phyloP scores from a whole-genome alignment of 192 early-diverging fungal species.

The Coemansia sp. region DNA sequence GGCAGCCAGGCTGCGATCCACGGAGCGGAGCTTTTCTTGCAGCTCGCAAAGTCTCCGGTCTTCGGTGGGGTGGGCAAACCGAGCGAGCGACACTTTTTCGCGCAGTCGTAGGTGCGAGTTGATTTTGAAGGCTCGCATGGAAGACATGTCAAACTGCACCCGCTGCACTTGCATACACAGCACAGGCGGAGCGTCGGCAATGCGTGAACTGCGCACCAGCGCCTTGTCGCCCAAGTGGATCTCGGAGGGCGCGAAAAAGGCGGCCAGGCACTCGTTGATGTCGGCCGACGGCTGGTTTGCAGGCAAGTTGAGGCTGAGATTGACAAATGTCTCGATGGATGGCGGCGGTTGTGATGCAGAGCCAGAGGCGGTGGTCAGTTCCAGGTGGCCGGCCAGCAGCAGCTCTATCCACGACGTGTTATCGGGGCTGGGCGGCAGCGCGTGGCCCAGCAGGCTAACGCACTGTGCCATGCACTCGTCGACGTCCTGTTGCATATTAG shows the following conservation, averaged over 20 bases:
- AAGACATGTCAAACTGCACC: slow-evolving; percentile 62
- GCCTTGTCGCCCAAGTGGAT: slow-evolving; percentile 4
- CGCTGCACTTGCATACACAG: slow-evolving; percentile 70
- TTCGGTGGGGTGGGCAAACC: slow-evolving; percentile 26
- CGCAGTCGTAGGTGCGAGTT: slow-evolving; percentile 66
- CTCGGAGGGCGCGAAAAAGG: slow-evolving; percentile 35
- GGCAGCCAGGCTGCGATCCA: slow-evolving; percentile 2
- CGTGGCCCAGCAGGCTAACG: slow-evolving; percentile 60
- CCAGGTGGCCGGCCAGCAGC: slow-evolving; percentile 33
- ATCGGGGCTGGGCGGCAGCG: slow-evolving; percentile 46
- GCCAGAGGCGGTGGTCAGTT: neutral
- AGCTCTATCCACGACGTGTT: slow-evolving; percentile 37
- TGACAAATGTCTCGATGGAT: slow-evolving; percentile 26
- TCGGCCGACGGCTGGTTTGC: slow-evolving; percentile 8
- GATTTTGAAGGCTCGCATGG: slow-evolving; percentile 62
- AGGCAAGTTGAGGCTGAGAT: slow-evolving; percentile 39
- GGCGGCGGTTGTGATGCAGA: neutral
- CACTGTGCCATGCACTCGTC: slow-evolving; percentile 72
- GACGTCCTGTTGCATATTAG: slow-evolving; percentile 76
- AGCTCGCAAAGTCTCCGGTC: neutral
- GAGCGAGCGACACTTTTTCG: slow-evolving; percentile 60
- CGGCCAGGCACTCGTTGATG: slow-evolving; percentile 48
- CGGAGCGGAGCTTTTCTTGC: neutral
- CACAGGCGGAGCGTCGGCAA: slow-evolving; percentile 59
- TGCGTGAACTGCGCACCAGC: slow-evolving; percentile 12